Percentiles rank a stretch among this genome's conserved stretches.
These are phyloP conservation scores for Zymoseptoria pseudotritici DNA, from an alignment of 2,329 filamentous ascomycete genomes.

Conservation along the genomic window DNA sequence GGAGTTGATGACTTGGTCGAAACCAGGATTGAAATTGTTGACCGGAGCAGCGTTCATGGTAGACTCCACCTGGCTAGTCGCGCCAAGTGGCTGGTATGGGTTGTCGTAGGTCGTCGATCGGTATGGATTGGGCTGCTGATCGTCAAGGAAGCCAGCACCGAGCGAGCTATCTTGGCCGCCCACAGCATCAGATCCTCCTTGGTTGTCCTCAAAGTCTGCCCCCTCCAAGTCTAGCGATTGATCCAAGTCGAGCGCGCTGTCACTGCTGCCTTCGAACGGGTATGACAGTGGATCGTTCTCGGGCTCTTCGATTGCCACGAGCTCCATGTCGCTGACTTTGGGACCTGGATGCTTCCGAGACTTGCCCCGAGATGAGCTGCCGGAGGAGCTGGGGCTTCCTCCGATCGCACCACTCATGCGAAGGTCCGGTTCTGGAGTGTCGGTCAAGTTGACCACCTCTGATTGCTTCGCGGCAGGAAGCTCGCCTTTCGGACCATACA, in stretches of 20 bases:
- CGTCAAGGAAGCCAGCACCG: neutral
- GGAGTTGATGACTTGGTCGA: neutral
- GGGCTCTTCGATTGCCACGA: neutral
- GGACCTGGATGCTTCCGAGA: neutral
- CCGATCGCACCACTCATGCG: neutral
- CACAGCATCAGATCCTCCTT: neutral
- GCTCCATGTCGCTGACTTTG: neutral
- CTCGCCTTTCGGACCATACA: constrained; percentile 13
- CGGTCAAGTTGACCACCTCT: neutral
- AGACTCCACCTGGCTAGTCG: neutral
- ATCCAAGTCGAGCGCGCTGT: neutral
- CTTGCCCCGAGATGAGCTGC: neutral
- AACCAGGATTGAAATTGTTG: neutral
- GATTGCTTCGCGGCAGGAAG: constrained; percentile 2
- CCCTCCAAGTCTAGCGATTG: neutral
- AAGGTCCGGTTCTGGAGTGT: neutral
- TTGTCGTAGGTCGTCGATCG: neutral
- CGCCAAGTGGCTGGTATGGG: neutral
- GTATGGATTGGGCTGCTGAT: neutral
- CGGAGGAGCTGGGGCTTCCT: neutral
- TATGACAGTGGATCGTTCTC: neutral
- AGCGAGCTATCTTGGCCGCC: neutral
- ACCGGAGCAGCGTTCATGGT: neutral
- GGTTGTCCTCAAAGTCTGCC: neutral
- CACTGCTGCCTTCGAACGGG: neutral